Evolutionary conservation across 2,329 filamentous ascomycete genomes (phyloP).

Genomic region (Dactylellina parvicollis): DNA sequence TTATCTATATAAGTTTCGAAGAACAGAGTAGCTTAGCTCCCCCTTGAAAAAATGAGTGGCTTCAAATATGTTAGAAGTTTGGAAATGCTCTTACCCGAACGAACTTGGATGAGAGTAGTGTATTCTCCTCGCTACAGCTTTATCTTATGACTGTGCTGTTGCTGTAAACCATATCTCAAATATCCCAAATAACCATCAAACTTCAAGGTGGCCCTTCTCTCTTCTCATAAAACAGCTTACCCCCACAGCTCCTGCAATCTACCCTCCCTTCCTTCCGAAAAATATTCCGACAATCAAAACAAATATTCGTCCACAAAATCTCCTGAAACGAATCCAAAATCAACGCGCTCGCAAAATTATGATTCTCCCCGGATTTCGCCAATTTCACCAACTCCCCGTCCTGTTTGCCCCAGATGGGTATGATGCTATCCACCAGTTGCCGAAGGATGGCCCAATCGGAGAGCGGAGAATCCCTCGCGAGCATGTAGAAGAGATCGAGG

Average conservation of each 20-base stretch:
- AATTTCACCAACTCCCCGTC: neutral
- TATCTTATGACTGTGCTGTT: too few species aligned
- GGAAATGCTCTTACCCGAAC: too few species aligned
- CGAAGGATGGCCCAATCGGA: neutral
- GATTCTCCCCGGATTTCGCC: neutral
- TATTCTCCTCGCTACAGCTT: too few species aligned
- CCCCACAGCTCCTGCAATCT: neutral
- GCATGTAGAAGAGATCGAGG: neutral
- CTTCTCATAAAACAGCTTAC: neutral
- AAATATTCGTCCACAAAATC: neutral
- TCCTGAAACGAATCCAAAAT: conserved; percentile 7
- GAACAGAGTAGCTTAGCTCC: too few species aligned
- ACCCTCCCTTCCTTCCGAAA: neutral
- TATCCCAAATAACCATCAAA: neutral
- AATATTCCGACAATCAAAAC: neutral
- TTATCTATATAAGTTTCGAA: too few species aligned
- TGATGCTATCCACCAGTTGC: neutral
- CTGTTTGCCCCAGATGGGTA: neutral
- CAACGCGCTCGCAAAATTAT: neutral
- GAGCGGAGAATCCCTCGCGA: neutral
- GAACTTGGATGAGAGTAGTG: too few species aligned
- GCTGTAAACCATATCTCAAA: neutral
- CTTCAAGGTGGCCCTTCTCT: neutral
- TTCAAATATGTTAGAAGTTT: too few species aligned
- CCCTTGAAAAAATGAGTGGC: too few species aligned